phyloP scores from a whole-genome alignment of 352 stramenopile species.

The Pythium guiyangense region DNA sequence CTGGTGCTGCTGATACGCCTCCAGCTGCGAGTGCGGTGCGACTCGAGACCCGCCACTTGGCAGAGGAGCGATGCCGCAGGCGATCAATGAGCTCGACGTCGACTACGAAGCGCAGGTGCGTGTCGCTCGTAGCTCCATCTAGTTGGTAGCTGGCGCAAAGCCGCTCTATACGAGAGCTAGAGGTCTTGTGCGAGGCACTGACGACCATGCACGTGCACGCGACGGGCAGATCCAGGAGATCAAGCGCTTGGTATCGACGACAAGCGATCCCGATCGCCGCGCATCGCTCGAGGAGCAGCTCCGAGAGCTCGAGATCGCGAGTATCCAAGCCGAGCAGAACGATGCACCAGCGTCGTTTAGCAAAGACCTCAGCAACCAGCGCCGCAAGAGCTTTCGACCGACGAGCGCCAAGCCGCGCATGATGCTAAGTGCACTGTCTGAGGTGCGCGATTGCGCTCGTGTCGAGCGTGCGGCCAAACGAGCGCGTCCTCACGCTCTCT shows the following conservation, averaged over 20 bases:
- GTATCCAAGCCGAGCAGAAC: slow-evolving; percentile 39
- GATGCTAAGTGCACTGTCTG: slow-evolving; percentile 45
- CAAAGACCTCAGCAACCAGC: slow-evolving; percentile 9
- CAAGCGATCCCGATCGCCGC: slow-evolving; percentile 53
- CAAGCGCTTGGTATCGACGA: slow-evolving; percentile 65
- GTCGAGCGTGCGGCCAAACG: neutral
- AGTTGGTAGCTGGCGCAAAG: too few species aligned
- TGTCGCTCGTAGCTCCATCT: neutral
- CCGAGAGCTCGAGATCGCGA: slow-evolving; percentile 52
- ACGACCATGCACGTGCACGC: neutral
- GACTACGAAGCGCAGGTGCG: slow-evolving; percentile 65
- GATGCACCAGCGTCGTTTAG: slow-evolving; percentile 2
- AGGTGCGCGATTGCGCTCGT: slow-evolving; percentile 18
- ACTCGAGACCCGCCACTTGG: neutral
- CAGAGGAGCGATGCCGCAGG: slow-evolving; percentile 32
- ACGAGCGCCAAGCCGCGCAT: slow-evolving; percentile 57
- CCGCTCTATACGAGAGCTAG: neutral
- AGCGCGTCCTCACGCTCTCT: neutral
- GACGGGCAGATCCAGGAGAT: slow-evolving; percentile 70
- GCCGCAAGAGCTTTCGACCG: slow-evolving; percentile 70
- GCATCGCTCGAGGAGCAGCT: slow-evolving; percentile 64
- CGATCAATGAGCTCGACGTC: slow-evolving; percentile 65
- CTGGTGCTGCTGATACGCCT: too few species aligned
- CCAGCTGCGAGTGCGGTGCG: neutral
- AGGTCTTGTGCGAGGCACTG: neutral